Percentiles rank a stretch among this genome's conserved stretches.
Evolutionary conservation across 768 basidiomycete genomes (phyloP).

Genomic region (Artomyces pyxidatus): DNA sequence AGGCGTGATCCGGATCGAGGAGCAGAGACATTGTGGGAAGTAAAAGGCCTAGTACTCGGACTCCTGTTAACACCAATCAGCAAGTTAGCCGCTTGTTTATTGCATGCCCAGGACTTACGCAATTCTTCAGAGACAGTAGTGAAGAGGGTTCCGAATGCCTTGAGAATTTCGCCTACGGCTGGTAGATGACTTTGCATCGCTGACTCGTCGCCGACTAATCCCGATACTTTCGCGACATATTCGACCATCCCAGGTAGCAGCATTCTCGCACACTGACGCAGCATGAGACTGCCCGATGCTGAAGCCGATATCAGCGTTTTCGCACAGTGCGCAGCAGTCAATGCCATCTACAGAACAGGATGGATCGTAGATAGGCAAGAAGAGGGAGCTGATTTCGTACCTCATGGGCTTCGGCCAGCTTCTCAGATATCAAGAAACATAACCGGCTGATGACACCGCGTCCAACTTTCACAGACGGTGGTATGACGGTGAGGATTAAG

Average conservation of each 20-base stretch:
- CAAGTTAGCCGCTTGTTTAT: neutral
- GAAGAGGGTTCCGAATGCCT: constrained; percentile 43
- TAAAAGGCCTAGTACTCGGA: constrained; percentile 10
- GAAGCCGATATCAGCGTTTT: constrained; percentile 77
- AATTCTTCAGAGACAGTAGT: constrained; percentile 10
- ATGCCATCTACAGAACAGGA: constrained; percentile 44
- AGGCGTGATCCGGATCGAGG: constrained; percentile 6
- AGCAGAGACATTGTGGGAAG: constrained; percentile 15
- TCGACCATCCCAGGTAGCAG: constrained; percentile 79
- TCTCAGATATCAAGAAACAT: constrained; percentile 79
- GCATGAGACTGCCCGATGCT: constrained; percentile 49
- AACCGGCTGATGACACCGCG: constrained; percentile 73
- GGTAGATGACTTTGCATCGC: constrained; percentile 48
- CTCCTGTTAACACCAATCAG: constrained; percentile 1
- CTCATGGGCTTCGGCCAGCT: constrained; percentile 60
- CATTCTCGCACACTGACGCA: constrained; percentile 64
- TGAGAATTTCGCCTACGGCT: constrained; percentile 75
- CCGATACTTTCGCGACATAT: constrained; percentile 64
- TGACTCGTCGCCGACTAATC: constrained; percentile 47
- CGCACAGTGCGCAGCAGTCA: constrained; percentile 87
- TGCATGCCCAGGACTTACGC: constrained; percentile 6
- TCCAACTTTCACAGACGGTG: constrained; percentile 58
- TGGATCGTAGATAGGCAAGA: neutral
- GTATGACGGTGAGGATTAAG: constrained; percentile 75
- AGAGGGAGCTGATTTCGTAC: constrained; percentile 29